These are phyloP conservation scores for Emiliania huxleyi DNA, from an alignment of 78 protist species.

Conservation along the genomic window DNA sequence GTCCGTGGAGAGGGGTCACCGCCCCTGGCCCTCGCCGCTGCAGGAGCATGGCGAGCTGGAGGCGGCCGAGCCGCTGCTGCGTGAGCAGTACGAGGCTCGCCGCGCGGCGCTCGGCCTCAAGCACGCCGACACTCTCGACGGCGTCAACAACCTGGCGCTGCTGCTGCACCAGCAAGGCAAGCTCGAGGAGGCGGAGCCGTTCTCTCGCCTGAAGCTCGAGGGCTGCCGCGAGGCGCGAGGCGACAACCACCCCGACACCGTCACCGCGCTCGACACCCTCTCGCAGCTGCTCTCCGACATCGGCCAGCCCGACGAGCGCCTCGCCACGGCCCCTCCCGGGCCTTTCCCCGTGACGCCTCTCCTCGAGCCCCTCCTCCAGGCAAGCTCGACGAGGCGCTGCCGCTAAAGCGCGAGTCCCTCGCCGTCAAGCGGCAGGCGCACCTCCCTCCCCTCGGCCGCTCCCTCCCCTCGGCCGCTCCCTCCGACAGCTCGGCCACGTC, in stretches of 20 bases:
- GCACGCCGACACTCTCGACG: background rate
- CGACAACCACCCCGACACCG: conserved; percentile 17
- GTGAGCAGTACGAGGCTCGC: background rate
- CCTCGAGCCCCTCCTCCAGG: too few relatives aligned
- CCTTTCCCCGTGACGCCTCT: too few relatives aligned
- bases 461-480: too few relatives aligned
- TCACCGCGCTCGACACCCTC: conserved; percentile 1
- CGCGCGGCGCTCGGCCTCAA: background rate
- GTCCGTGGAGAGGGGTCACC: too few relatives aligned
- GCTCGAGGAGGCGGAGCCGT: conserved; percentile 6
- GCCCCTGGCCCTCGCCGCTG: background rate
- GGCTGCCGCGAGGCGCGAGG: background rate
- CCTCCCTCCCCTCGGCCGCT: too few relatives aligned
- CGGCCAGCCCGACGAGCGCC: background rate
- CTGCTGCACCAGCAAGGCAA: background rate
- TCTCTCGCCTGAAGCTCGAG: background rate
- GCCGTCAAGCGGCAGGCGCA: background rate
- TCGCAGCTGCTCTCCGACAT: conserved; percentile 14
- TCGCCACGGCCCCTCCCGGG: too few relatives aligned
- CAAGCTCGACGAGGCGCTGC: conserved; percentile 6
- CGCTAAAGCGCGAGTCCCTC: background rate
- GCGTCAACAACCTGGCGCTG: conserved; percentile 9
- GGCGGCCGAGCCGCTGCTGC: background rate
- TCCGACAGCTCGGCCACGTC: too few relatives aligned
- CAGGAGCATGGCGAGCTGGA: background rate